Evolutionary conservation across 2,329 filamentous ascomycete genomes (phyloP), one percentile per base, ranked within the genome.

Genomic region (Colletotrichum scovillei): DNA sequence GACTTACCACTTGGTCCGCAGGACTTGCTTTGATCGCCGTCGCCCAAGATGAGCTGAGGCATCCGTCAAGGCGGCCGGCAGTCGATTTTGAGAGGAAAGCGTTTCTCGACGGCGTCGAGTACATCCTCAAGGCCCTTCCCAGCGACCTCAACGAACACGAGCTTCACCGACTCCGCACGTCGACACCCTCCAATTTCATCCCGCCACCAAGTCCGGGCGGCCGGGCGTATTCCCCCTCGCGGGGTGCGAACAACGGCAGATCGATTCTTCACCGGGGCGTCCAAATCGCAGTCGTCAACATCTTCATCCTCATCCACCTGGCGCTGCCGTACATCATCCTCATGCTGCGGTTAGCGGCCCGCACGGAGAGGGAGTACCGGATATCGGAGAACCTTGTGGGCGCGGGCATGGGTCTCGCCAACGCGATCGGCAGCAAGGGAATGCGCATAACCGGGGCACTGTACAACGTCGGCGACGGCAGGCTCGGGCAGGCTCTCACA

Each of bases 341-440:
- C 5, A 79, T 92, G 14, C 76, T 92, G 16, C 84, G 85, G 19
- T 81, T 87, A 19, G 84, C 88, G 19, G 92, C 91, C 74, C 84
- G 87, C 62, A 92, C 92, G 75, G 93, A 95, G 79, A 88, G 91
- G 19, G 87, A 90, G 76, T 89, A 94, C 81, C 89, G 89, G 74
- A 85, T 95, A 73, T 91, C 88, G 0, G 88, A 92, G 77, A 87
- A 88, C 28, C 74, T 92, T 1, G 80, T 92, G 22, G 84, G 85
- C 8, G 83, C 84, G 26, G 83, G 89, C 6, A 81, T 92, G 38
- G 84, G 85, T 59, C 84, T 88, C 2, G 88, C 88, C 4, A 88
- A 91, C 74, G 81, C 80, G 60, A 76, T 92, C 56, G 88, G 90
- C 3, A 87, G 86, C 69, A 82, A 85, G 19, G 84, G 89, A 24